Conservation (phyloP, 2,329 filamentous ascomycete species). For the Thielaviopsis musarum region DNA sequence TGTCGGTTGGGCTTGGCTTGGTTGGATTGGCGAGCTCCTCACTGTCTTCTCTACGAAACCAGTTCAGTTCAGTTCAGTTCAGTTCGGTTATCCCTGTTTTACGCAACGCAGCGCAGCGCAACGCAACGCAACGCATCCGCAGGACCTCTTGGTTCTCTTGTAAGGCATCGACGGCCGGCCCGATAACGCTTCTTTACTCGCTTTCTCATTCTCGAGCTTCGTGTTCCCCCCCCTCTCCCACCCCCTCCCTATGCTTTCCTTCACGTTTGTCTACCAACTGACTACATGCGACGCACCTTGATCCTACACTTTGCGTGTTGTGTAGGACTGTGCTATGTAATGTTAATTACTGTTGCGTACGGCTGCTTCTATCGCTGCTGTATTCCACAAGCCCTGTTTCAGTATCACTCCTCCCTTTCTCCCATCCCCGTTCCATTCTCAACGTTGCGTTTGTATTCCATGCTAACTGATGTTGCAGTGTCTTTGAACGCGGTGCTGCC, state of each 20-base stretch:
- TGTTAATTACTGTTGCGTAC: background rate
- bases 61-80: background rate
- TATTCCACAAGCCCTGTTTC: conserved; percentile 7
- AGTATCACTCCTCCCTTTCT: conserved; percentile 16
- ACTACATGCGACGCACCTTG: conserved; percentile 8
- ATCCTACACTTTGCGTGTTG: conserved; percentile 2
- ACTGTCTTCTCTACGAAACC: conserved; percentile 3
- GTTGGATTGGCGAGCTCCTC: conserved; percentile 23
- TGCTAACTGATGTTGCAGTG: conserved; percentile 33
- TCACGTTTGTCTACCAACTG: conserved; percentile 2
- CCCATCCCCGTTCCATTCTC: conserved; percentile 11
- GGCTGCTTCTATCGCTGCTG: conserved; percentile 5
- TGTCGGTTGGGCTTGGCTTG: conserved; percentile 14
- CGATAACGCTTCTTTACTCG: background rate
- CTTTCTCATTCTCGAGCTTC: background rate
- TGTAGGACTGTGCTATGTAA: conserved; percentile 3
- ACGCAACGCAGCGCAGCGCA: background rate
- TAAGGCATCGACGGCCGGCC: background rate
- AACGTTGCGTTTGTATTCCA: conserved; percentile 16
- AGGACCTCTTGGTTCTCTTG: background rate
- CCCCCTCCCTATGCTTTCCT: conserved; percentile 17
- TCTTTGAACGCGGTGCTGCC: conserved; percentile 79
- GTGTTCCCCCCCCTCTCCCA: conserved; percentile 17
- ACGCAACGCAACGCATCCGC: background rate
- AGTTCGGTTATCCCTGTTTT: background rate